Percentiles rank a stretch among this genome's conserved stretches.
Evolutionary conservation across 2,329 filamentous ascomycete species (phyloP).

Genomic region (Microdochium nivale): DNA sequence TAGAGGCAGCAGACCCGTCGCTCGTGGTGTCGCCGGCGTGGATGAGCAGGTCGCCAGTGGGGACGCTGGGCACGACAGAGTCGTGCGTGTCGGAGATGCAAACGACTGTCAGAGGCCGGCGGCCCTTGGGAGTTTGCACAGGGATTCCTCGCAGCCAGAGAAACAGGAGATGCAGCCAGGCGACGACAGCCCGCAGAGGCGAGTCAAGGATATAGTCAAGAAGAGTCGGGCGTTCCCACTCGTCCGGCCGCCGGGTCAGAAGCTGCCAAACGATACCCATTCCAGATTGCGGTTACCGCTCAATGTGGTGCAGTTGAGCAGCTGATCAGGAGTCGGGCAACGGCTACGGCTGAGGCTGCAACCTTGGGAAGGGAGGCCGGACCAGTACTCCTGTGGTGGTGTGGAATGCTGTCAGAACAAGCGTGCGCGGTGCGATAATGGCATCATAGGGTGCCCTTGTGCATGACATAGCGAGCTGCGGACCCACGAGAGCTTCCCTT

Average conservation of each 20-base stretch:
- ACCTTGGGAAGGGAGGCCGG: neutral
- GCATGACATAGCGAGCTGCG: neutral
- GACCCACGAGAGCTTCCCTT: neutral
- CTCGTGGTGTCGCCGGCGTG: slow-evolving; percentile 83
- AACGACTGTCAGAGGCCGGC: slow-evolving; percentile 61
- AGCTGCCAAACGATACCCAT: neutral
- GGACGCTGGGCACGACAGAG: slow-evolving; percentile 48
- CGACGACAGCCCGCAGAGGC: slow-evolving; percentile 56
- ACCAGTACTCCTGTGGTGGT: neutral
- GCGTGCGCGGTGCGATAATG: neutral
- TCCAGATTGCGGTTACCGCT: too few relatives aligned
- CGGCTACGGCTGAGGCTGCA: too few relatives aligned
- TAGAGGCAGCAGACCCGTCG: slow-evolving; percentile 59
- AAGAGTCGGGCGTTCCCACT: slow-evolving; percentile 41
- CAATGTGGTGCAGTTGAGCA: too few relatives aligned
- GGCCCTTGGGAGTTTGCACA: slow-evolving; percentile 45
- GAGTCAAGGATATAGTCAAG: slow-evolving; percentile 59
- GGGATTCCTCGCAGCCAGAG: slow-evolving; percentile 60
- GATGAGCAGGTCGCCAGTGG: slow-evolving; percentile 75
- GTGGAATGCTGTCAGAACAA: neutral
- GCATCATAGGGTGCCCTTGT: neutral
- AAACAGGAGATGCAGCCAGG: slow-evolving; percentile 54
- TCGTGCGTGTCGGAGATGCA: slow-evolving; percentile 89
- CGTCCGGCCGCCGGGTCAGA: slow-evolving; percentile 30
- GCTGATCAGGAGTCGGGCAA: too few relatives aligned